Evolutionary conservation across 768 basidiomycete genomes (phyloP).

Genomic region (Mycena latifolia): DNA sequence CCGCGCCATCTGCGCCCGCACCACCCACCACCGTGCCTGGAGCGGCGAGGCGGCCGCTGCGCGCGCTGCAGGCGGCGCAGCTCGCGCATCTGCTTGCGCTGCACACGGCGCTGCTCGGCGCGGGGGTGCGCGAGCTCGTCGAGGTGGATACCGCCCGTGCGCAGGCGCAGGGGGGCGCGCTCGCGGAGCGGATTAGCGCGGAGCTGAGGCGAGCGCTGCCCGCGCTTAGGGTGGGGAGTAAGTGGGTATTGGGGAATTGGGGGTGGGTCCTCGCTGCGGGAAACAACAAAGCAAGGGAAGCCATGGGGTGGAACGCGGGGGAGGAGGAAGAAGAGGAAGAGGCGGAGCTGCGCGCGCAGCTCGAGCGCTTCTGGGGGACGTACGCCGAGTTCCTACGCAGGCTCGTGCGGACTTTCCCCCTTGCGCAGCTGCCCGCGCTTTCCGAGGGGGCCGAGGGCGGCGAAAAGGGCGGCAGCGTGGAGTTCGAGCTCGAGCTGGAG

Average conservation of each 20-base stretch:
- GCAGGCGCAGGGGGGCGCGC: conserved; percentile 53
- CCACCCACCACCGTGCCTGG: too few species aligned
- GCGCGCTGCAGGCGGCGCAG: conserved; percentile 12
- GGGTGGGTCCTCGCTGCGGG: conserved; percentile 51
- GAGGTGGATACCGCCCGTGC: conserved; percentile 35
- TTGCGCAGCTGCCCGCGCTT: conserved; percentile 67
- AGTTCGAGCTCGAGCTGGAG: conserved; percentile 73
- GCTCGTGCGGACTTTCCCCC: conserved; percentile 78
- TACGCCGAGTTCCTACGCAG: conserved; percentile 76
- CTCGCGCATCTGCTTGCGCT: conserved; percentile 62
- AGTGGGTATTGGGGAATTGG: conserved; percentile 88
- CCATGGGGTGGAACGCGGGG: conserved; percentile 35
- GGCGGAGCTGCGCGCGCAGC: conserved; percentile 50
- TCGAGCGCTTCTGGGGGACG: conserved; percentile 74
- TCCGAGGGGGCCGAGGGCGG: conserved; percentile 34
- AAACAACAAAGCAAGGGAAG: conserved; percentile 36
- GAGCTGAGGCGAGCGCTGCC: conserved; percentile 88
- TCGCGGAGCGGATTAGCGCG: conserved; percentile 89
- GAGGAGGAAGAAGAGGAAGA: conserved; percentile 38
- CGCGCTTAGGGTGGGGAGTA: conserved; percentile 86
- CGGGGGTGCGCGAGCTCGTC: conserved; percentile 60
- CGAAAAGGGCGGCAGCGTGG: conserved; percentile 48
- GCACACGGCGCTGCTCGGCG: conserved; percentile 61
- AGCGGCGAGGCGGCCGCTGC: background rate
- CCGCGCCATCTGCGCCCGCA: too few species aligned